A percentile compares a stretch with the other conserved stretches of the same genome.
Evolutionary conservation across 2,329 filamentous ascomycete genomes (phyloP).

Genomic region (Clonostachys sp.): DNA sequence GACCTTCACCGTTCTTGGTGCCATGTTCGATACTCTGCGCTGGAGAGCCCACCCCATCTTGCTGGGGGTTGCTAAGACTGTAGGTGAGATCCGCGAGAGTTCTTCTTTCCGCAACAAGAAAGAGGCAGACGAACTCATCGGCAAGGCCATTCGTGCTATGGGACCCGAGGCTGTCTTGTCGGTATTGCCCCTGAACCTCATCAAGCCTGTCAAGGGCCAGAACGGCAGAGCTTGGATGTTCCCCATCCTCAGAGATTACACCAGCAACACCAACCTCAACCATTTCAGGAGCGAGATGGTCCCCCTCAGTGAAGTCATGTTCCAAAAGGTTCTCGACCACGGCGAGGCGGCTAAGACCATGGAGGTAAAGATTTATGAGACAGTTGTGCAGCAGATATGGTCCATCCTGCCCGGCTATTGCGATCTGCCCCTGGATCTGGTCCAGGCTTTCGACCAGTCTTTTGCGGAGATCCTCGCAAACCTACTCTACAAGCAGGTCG

Average conservation of each 20-base stretch:
- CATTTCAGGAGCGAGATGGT: constrained; percentile 87
- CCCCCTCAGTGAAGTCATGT: constrained; percentile 84
- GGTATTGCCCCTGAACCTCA: constrained; percentile 81
- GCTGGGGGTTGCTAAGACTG: constrained; percentile 66
- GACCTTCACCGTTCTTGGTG: constrained; percentile 82
- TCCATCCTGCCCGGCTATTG: constrained; percentile 91
- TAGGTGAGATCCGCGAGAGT: constrained; percentile 85
- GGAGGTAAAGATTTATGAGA: constrained; percentile 97
- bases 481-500: constrained; percentile 85
- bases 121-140: constrained; percentile 86
- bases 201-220: constrained; percentile 70
- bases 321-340: constrained; percentile 81
- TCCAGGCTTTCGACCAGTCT: constrained; percentile 72
- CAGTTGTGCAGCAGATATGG: constrained; percentile 93
- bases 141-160: constrained; percentile 83
- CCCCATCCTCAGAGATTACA: constrained; percentile 82
- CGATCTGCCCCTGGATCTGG: constrained; percentile 79
- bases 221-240: constrained; percentile 92
- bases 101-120: constrained; percentile 91
- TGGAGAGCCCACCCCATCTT: constrained; percentile 83
- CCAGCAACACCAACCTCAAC: constrained; percentile 79
- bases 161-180: constrained; percentile 80
- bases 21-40: constrained; percentile 80
- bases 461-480: constrained; percentile 92
- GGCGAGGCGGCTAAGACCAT: constrained; percentile 82